A percentile compares a stretch with the other conserved stretches of the same genome.
Conservation (phyloP, 768 basidiomycete species). For the Naganishia kalamii region DNA sequence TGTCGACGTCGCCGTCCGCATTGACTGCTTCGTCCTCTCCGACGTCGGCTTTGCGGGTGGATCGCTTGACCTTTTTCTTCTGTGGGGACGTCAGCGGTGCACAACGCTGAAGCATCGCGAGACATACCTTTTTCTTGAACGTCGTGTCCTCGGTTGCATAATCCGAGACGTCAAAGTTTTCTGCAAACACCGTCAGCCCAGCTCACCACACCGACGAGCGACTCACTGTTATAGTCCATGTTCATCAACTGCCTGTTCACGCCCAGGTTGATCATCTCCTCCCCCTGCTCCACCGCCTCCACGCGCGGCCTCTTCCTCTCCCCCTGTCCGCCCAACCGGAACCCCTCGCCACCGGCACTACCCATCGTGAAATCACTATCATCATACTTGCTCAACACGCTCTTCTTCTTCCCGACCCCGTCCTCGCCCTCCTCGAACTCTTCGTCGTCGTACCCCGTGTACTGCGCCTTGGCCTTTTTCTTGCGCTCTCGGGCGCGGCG, state of each 20-base stretch:
- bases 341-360: constrained; percentile 56
- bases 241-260: constrained; percentile 75
- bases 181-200: constrained; percentile 47
- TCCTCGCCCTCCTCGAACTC: constrained; percentile 67
- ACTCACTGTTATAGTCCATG: constrained; percentile 84
- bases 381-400: constrained; percentile 86
- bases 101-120: background rate
- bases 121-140: constrained; percentile 73
- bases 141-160: constrained; percentile 85
- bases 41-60: constrained; percentile 58
- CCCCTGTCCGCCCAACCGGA: constrained; percentile 68
- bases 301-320: constrained; percentile 18
- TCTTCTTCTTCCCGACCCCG: constrained; percentile 63
- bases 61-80: constrained; percentile 83
- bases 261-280: constrained; percentile 55
- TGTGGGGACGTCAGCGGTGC: constrained; percentile 38
- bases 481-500: constrained; percentile 57
- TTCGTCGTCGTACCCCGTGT: constrained; percentile 93
- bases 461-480: constrained; percentile 79
- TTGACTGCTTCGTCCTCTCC: constrained; percentile 50
- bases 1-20: constrained; percentile 61
- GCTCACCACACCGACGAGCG: constrained; percentile 28
- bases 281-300: constrained; percentile 47
- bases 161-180: constrained; percentile 78
- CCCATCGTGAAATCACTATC: constrained; percentile 69